Base-by-base conservation (phyloP, 768 basidiomycete species). In the Naganishia randhawae region DNA sequence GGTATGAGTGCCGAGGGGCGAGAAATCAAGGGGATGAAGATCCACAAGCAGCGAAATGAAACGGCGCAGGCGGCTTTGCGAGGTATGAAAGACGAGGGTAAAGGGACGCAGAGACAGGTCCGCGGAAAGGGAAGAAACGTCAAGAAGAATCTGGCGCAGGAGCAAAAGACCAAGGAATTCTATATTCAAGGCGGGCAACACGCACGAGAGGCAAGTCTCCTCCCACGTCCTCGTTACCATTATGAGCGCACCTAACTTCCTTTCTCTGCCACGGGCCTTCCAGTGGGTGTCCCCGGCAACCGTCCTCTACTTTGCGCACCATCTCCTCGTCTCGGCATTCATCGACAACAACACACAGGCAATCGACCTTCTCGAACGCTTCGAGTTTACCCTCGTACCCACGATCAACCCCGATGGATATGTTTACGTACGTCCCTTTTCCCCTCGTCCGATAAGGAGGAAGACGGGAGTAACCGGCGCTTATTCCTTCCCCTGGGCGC, bases 261-360 rank as follows among this genome's bases (percentile, higher is more conserved):
- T 0, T 22, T 25, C 39, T 19, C 29, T 27, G 35, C 42, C 35
- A 11, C 67, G 8, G n/a, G 16, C 55, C 32, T 37, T 13, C 41
- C 39, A 91, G 88, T 93, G 91, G 91, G 84, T 93, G 62, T 87
- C 90, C 3, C 87, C 89, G 0, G 84, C 90, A 0, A 85, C 90
- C 0, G 82, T 88, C 0, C 81, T 89, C 13, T 91, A 91, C 75
- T 75, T 90, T 45, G 84, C 87, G 0, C 90, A 93, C 73, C 84
- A 86, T 0, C 83, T 93, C 5, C 82, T 88, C 4, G 78, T 85
- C 7, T 78, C 86, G 65, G 62, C 80, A 0, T 80, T 83, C 0
- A 87, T 33, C 71, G 72, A 78, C 19, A 81, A 61, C 17, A 61
- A 80, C 61, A 85, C 85, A 0, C 78, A 85, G 32, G 76, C 81